Evolutionary conservation across 2,329 filamentous ascomycete genomes (phyloP).

Genomic region (Penicillium carneum): DNA sequence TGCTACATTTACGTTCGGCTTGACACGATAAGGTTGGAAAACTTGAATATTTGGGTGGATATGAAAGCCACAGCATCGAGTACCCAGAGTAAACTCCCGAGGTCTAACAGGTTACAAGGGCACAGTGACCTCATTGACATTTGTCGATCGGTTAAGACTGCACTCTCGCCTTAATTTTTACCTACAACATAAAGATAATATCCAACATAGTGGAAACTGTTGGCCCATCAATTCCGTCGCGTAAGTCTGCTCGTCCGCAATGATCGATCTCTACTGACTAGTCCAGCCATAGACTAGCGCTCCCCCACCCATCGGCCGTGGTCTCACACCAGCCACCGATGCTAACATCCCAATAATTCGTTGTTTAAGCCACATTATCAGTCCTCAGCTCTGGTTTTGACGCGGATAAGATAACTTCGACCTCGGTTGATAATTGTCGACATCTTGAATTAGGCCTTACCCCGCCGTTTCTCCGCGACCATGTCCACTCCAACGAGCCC

Average conservation of each 20-base stretch:
- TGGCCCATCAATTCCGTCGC: not conserved
- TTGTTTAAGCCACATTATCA: constrained; percentile 2
- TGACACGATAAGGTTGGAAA: not conserved
- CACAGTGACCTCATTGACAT: constrained; percentile 18
- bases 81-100: not conserved
- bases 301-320: constrained; percentile 4
- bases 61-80: constrained; percentile 1
- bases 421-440: not conserved
- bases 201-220: not conserved
- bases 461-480: constrained; percentile 1
- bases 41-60: not conserved
- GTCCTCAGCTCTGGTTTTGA: not conserved
- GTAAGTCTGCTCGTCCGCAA: constrained; percentile 1
- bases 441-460: not conserved
- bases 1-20: not conserved
- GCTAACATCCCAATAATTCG: not conserved
- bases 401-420: not conserved
- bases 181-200: not conserved
- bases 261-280: constrained; percentile 13
- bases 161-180: not conserved
- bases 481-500: constrained; percentile 44
- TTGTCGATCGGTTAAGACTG: constrained; percentile 5
- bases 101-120: not conserved
- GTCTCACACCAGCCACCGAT: not conserved
- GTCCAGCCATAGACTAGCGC: constrained; percentile 18